Percentiles rank a stretch among this genome's conserved stretches.
These are phyloP conservation scores for Solanum phureja DNA, from an alignment of 257 asterid species.

Conservation along the genomic window DNA sequence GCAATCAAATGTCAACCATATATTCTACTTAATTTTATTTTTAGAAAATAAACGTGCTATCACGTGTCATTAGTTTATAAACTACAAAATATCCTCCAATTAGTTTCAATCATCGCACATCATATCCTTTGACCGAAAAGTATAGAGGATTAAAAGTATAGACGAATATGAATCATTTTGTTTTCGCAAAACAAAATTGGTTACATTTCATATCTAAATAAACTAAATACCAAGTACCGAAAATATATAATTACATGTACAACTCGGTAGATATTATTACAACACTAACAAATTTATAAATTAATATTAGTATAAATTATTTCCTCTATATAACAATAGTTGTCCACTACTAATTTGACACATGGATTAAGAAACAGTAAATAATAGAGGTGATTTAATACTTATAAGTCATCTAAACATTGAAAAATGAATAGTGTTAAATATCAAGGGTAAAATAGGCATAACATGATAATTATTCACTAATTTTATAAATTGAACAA, in stretches of 20 bases:
- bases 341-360: too few species aligned
- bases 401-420: too few species aligned
- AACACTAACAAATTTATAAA: too few species aligned
- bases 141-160: not conserved
- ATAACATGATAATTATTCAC: too few species aligned
- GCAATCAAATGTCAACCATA: not conserved
- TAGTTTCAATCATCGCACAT: not conserved
- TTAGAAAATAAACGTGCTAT: not conserved
- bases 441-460: too few species aligned
- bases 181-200: not conserved
- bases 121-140: not conserved
- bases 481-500: too few species aligned
- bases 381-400: too few species aligned
- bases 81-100: not conserved
- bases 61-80: not conserved
- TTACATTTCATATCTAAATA: not conserved
- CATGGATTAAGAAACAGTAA: too few species aligned
- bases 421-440: too few species aligned
- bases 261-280: too few species aligned
- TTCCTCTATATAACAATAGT: too few species aligned
- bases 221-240: not conserved
- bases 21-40: not conserved
- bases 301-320: too few species aligned
- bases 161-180: not conserved
- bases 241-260: not conserved